phyloP scores from a whole-genome alignment of 306 rosid species.

The Gastrolobium villosum region DNA sequence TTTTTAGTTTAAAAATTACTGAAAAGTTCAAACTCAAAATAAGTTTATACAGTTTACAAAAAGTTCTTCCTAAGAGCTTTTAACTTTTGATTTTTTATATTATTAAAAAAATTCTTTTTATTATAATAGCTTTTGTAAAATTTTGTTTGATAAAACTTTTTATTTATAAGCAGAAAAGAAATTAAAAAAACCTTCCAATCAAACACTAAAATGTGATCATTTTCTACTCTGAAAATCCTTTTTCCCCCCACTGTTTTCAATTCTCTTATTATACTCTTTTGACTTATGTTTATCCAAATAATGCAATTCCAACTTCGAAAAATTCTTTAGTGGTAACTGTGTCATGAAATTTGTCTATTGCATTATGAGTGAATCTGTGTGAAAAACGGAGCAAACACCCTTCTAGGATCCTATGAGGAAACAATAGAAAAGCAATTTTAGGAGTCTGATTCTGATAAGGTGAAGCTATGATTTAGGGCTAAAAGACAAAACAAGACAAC shows the following conservation, averaged over 20 bases:
- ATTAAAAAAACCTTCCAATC: too few relatives aligned
- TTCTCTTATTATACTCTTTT: constrained; percentile 13
- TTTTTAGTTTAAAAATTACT: too few relatives aligned
- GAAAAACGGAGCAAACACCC: constrained; percentile 35
- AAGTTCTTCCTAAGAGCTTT: too few relatives aligned
- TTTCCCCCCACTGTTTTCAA: not conserved
- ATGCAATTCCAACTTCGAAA: constrained; percentile 45
- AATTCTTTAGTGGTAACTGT: constrained; percentile 43
- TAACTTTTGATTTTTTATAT: too few relatives aligned
- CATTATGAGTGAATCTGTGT: constrained; percentile 35
- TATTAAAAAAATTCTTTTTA: too few relatives aligned
- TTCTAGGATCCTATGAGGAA: constrained; percentile 58
- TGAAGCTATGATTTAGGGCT: constrained; percentile 49
- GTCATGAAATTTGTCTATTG: constrained; percentile 33
- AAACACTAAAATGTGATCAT: not conserved
- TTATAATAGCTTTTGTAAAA: too few relatives aligned
- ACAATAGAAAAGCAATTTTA: constrained; percentile 45
- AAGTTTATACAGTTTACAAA: too few relatives aligned
- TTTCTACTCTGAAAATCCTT: not conserved
- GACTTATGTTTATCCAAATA: constrained; percentile 41
- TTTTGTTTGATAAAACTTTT: too few relatives aligned
- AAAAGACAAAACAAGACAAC: constrained; percentile 51
- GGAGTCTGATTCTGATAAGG: constrained; percentile 49
- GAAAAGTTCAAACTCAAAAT: too few relatives aligned
- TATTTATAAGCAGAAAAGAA: too few relatives aligned